phyloP scores from a whole-genome alignment of 2,329 filamentous ascomycete genomes.

The Amesomyces nigricolor region DNA sequence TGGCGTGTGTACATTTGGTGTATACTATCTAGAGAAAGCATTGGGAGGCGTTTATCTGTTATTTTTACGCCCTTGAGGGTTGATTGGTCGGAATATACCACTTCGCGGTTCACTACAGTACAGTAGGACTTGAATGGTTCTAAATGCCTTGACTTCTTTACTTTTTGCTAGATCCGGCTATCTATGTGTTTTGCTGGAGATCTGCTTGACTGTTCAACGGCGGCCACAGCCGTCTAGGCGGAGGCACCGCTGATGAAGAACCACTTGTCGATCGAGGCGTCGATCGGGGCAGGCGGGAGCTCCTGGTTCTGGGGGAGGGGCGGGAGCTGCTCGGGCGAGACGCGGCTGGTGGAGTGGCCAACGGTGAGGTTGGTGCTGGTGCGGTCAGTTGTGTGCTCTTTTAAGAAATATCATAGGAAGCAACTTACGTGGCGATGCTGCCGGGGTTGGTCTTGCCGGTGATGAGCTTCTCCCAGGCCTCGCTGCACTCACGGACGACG shows the following conservation, averaged over 20 bases:
- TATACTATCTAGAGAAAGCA: constrained; percentile 10
- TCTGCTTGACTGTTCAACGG: neutral
- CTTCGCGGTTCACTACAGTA: neutral
- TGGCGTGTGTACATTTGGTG: constrained; percentile 5
- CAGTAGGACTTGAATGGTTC: neutral
- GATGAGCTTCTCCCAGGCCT: constrained; percentile 96
- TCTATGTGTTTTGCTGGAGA: neutral
- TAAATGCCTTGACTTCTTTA: constrained; percentile 6
- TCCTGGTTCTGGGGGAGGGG: constrained; percentile 77
- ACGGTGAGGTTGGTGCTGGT: constrained; percentile 74
- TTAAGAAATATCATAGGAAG: neutral
- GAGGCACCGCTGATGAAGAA: constrained; percentile 99
- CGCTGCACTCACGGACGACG: constrained; percentile 88
- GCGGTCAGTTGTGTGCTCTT: constrained; percentile 26
- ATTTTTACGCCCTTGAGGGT: neutral
- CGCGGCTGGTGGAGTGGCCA: constrained; percentile 64
- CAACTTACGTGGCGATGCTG: constrained; percentile 72
- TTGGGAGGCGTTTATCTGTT: constrained; percentile 17
- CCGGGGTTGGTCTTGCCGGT: constrained; percentile 78
- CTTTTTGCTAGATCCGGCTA: neutral
- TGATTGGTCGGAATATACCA: constrained; percentile 10
- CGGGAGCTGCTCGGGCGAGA: constrained; percentile 63
- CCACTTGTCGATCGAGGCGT: constrained; percentile 98
- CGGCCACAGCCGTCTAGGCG: constrained; percentile 44
- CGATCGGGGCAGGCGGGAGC: constrained; percentile 78